Conservation (phyloP, 352 stramenopile genomes). For the Phytopythium kandeliae region DNA sequence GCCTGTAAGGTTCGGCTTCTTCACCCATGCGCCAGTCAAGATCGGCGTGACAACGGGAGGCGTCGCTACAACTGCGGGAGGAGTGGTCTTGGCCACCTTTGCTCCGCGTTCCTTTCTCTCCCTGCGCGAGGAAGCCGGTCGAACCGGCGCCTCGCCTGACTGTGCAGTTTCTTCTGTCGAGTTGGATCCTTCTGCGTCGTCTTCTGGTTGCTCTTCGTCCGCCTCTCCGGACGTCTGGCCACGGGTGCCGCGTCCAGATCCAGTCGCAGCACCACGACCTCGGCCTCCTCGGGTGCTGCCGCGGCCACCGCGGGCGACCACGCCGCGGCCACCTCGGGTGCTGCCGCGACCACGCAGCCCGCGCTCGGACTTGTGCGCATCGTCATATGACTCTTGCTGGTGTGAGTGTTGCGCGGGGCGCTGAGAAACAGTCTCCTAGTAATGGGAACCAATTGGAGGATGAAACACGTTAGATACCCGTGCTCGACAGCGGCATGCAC, state of each 20-base stretch:
- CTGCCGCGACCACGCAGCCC: constrained; percentile 31
- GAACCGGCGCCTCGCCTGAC: constrained; percentile 15
- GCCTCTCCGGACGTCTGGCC: constrained; percentile 25
- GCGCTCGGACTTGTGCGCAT: constrained; percentile 19
- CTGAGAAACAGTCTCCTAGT: constrained; percentile 13
- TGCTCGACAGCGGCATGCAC: neutral
- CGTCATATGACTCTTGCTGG: constrained; percentile 22
- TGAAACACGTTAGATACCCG: neutral
- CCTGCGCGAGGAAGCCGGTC: constrained; percentile 25
- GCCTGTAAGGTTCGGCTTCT: constrained; percentile 58
- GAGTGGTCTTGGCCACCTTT: constrained; percentile 30
- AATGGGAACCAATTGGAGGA: too few relatives aligned
- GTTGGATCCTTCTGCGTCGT: constrained; percentile 29
- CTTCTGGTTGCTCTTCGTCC: constrained; percentile 38
- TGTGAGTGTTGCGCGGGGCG: constrained; percentile 36
- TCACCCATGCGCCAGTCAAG: constrained; percentile 63
- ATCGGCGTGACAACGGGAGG: constrained; percentile 49
- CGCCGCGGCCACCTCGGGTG: constrained; percentile 43
- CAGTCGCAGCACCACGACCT: constrained; percentile 27
- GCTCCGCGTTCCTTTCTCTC: constrained; percentile 38
- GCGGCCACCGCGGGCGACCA: constrained; percentile 38
- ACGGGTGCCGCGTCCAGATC: constrained; percentile 17
- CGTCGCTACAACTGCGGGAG: constrained; percentile 23
- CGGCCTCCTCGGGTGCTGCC: constrained; percentile 35
- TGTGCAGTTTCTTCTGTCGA: constrained; percentile 19